phyloP scores from a whole-genome alignment of 164 flowering plant genomes.

The Kalanchoe fedtschenkoi region DNA sequence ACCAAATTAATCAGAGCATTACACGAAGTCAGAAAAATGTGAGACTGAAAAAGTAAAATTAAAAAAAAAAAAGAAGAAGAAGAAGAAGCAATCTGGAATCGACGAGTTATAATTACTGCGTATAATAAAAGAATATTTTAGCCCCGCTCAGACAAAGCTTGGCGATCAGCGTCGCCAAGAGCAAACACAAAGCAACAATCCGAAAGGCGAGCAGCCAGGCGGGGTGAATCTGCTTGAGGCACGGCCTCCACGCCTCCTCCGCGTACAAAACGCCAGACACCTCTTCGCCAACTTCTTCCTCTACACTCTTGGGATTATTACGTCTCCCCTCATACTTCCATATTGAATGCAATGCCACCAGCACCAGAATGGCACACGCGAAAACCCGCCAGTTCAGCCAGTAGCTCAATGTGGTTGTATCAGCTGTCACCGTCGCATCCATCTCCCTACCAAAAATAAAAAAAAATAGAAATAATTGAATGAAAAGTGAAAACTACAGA shows the following conservation, averaged over 20 bases:
- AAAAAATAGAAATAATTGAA: too few relatives aligned
- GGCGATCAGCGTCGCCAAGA: constrained; percentile 13
- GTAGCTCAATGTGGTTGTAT: constrained; percentile 13
- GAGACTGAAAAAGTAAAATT: too few relatives aligned
- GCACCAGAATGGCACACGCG: constrained; percentile 12
- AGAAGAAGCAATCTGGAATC: not conserved
- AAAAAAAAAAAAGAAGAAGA: too few relatives aligned
- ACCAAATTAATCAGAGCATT: constrained; percentile 7
- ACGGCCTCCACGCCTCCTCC: constrained; percentile 27
- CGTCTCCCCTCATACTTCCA: constrained; percentile 20
- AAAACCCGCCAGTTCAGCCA: constrained; percentile 32
- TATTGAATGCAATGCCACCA: constrained; percentile 12
- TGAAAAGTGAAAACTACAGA: too few relatives aligned
- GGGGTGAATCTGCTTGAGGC: constrained; percentile 26
- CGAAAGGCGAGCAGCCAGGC: constrained; percentile 23
- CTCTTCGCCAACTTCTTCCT: not conserved
- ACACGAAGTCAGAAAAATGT: too few relatives aligned
- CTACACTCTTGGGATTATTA: constrained; percentile 2
- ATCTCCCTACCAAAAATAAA: too few relatives aligned
- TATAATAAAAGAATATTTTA: constrained; percentile 19
- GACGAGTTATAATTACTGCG: constrained; percentile 24
- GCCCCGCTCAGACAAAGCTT: constrained; percentile 13
- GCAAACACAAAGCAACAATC: constrained; percentile 19
- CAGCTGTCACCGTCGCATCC: constrained; percentile 9
- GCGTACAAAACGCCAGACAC: too few relatives aligned